Base-by-base conservation (phyloP, 1,139 yeast genomes). In the Nematodospora anomalae region DNA sequence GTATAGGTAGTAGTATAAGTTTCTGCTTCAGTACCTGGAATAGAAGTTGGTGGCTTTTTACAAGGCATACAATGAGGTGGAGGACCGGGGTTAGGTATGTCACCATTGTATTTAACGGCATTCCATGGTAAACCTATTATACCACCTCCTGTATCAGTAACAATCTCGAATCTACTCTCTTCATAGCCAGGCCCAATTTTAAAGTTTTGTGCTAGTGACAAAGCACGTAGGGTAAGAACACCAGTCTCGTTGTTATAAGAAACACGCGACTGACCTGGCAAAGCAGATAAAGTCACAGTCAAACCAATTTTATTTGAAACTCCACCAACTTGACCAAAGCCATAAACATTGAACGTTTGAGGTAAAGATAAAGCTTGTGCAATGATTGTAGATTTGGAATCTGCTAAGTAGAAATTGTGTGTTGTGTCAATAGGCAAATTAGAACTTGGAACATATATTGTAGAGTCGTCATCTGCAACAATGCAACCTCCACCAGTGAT, bases 401-500 rank as follows among this genome's bases (percentile, higher is more conserved):
- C 32, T 26, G 49, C 45, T 40, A 61, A 44, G 36, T 53, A 54
- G 31, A 60, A 45, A 3, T 49, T 50, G 44, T 61, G 67, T 16
- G 45, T 38, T 4, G 43, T 23, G n/a, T 45, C 43, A 15, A 54
- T 36, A 2, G 52, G 30, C 13, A 50, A 40, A 7, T 46, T 16
- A 0, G 57, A 33, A 27, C 49, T 47, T 4, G 58, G 42, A 28
- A 58, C 35, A 37, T 43, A 52, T 12, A 57, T 40, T 30, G 47
- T 44, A 6, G 64, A 50, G 28, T 51, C 41, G 1, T 14, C 35
- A 29, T 55, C 55, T 31, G 55, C 50, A 32, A 52, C 51, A 24
- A 61, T 40, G 47, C 68, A 63, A 37, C 69, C 69, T 26, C 43
- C 16, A 33, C 68, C 69, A 1, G 25, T 15, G 28, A 63, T 51